Evolutionary conservation across 2,329 filamentous ascomycete genomes (phyloP).

Genomic region (Monosporascus ibericus): DNA sequence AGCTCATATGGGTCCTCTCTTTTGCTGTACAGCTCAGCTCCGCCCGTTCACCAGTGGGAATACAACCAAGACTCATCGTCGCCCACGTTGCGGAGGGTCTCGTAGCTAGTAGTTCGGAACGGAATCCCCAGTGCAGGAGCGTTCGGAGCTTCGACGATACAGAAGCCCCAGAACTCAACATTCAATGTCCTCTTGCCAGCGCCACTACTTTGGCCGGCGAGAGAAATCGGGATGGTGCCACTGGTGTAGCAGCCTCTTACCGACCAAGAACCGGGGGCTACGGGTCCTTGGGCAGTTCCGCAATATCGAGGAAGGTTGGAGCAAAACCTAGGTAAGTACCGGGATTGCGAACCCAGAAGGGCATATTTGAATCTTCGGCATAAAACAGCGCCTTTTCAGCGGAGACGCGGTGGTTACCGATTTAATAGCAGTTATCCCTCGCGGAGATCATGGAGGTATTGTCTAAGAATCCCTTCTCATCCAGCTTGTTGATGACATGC

Average conservation of each 20-base stretch:
- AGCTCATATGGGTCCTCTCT: conserved; percentile 18
- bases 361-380: conserved; percentile 25
- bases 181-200: not conserved
- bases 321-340: conserved; percentile 22
- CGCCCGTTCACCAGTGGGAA: conserved; percentile 23
- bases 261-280: conserved; percentile 22
- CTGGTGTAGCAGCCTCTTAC: conserved; percentile 20
- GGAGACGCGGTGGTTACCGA: conserved; percentile 19
- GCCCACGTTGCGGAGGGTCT: conserved; percentile 21
- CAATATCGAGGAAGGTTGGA: conserved; percentile 24
- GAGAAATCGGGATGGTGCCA: conserved; percentile 17
- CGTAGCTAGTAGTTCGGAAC: conserved; percentile 19
- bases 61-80: conserved; percentile 18
- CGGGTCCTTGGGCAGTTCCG: conserved; percentile 12
- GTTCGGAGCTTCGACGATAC: not conserved
- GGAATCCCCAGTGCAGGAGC: not conserved
- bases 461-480: not conserved
- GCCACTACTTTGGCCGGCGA: conserved; percentile 1
- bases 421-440: conserved; percentile 23
- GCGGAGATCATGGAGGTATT: not conserved
- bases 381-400: conserved; percentile 22
- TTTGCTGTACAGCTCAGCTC: conserved; percentile 26
- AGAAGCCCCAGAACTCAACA: conserved; percentile 1
- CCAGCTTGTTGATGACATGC: conserved; percentile 25
- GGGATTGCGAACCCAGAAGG: conserved; percentile 23